Evolutionary conservation across 2,329 filamentous ascomycete species (phyloP), one percentile per base, ranked within the genome.

Genomic region (Aspergillus hiratsukae): DNA sequence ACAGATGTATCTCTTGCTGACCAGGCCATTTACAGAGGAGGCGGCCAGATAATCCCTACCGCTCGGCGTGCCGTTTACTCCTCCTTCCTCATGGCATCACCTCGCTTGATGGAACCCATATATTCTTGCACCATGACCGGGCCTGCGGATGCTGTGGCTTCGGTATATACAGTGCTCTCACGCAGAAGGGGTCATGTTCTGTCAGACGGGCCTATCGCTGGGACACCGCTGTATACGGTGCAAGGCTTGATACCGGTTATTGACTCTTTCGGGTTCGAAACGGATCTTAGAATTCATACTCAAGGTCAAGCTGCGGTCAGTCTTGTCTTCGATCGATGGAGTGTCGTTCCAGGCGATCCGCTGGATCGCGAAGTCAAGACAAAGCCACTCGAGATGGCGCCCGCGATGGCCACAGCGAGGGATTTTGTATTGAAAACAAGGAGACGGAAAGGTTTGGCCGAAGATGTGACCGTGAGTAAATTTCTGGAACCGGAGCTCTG

Each of bases 391-490:
- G 92, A 97, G 74, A 91, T 92, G 61, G 94, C 94, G 1, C 84
- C 83, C 53, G 89, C 90, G 52, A 91, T 95, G 78, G 91, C 90
- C 23, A 95, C 92, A 50, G 94, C 94, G 1, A 83, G 94, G 59
- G 94, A 99, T 74, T 97, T 99, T 75, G 92, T 97, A 53, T 83
- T 97, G 60, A 99, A 99, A 83, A 99, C 94, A 9, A 83, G 94
- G 64, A 81, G 91, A 68, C 84, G 94, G 64, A 99, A 99, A 82
- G 94, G 94, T 1, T 75, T 99, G 60, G 93, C 90, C 60, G 94
- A 97, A 79, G 94, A 97, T 73, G 91, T 97, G 43, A 93, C 89
- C 29, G 91, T 97, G 55, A 91, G 91, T 73, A 97, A 96, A 71
- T 99, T 97, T 76, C 78, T 99, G 62, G 94, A 99, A 78, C 90